A percentile compares a stretch with the other conserved stretches of the same genome.
Conservation (phyloP, 2,329 filamentous ascomycete species). For the Pseudogymnoascus sp. region DNA sequence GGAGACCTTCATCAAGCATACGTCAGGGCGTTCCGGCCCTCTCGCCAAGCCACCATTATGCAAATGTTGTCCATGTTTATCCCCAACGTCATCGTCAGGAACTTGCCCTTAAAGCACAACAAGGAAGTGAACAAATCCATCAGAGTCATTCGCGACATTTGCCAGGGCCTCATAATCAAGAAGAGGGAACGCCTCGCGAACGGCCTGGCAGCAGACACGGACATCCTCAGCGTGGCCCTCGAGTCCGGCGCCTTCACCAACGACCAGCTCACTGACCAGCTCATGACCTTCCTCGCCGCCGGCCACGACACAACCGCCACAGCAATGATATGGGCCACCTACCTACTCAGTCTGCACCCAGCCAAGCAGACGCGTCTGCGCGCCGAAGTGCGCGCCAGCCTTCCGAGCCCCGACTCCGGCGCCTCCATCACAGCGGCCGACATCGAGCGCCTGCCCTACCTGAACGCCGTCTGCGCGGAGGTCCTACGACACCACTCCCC, state of each 20-base stretch:
- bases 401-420: slow-evolving; percentile 42
- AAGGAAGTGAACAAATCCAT: slow-evolving; percentile 51
- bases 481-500: slow-evolving; percentile 60
- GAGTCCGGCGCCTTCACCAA: slow-evolving; percentile 69
- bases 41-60: slow-evolving; percentile 45
- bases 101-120: slow-evolving; percentile 65
- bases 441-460: slow-evolving; percentile 69
- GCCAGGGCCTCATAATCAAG: slow-evolving; percentile 58
- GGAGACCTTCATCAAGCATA: slow-evolving; percentile 55
- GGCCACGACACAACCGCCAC: slow-evolving; percentile 75
- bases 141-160: slow-evolving; percentile 55
- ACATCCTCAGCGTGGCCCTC: slow-evolving; percentile 76
- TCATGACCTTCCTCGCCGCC: slow-evolving; percentile 84
- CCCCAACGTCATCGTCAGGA: slow-evolving; percentile 51
- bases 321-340: slow-evolving; percentile 67
- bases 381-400: slow-evolving; percentile 53
- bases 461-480: slow-evolving; percentile 73
- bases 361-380: slow-evolving; percentile 61
- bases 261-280: slow-evolving; percentile 75
- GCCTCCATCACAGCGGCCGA: slow-evolving; percentile 44
- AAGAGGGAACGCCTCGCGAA: slow-evolving; percentile 55
- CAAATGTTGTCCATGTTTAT: slow-evolving; percentile 55
- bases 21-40: slow-evolving; percentile 46
- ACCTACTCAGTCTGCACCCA: slow-evolving; percentile 59
- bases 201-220: slow-evolving; percentile 46